Percentiles rank a stretch among this genome's conserved stretches.
Conservation (phyloP, 352 stramenopile species). For the Pythium sp. region DNA sequence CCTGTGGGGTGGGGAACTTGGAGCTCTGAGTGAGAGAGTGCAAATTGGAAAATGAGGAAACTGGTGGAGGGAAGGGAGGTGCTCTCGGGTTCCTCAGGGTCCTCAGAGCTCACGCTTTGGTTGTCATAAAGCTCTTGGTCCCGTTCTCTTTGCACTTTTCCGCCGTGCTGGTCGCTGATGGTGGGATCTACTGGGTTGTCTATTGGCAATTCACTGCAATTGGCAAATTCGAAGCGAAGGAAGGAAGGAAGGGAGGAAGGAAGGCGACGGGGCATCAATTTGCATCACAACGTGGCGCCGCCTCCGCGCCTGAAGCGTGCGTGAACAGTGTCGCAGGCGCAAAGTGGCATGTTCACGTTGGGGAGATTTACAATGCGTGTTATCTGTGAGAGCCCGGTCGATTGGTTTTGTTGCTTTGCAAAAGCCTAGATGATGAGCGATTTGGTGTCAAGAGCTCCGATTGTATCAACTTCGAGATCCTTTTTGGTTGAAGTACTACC, state of each 20-base stretch:
- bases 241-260: neutral
- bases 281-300: conserved; percentile 13
- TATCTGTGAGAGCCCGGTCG: neutral
- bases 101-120: too few relatives aligned
- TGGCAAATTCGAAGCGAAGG: neutral
- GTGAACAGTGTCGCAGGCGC: neutral
- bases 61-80: neutral
- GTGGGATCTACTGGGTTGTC: neutral
- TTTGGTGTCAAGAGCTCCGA: neutral
- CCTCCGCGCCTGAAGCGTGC: neutral
- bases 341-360: conserved; percentile 6
- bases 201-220: neutral
- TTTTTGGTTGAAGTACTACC: neutral
- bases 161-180: neutral
- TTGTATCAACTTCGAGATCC: neutral
- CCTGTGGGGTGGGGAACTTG: conserved; percentile 6
- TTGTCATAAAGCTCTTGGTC: neutral
- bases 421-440: neutral
- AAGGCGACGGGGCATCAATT: neutral
- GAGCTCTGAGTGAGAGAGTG: conserved; percentile 11
- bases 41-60: conserved; percentile 16
- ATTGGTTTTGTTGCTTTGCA: neutral
- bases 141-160: neutral
- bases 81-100: too few relatives aligned
- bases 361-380: neutral